Evolutionary conservation across 2,329 filamentous ascomycete species (phyloP), one percentile per base, ranked within the genome.

Genomic region (Fusarium udum): DNA sequence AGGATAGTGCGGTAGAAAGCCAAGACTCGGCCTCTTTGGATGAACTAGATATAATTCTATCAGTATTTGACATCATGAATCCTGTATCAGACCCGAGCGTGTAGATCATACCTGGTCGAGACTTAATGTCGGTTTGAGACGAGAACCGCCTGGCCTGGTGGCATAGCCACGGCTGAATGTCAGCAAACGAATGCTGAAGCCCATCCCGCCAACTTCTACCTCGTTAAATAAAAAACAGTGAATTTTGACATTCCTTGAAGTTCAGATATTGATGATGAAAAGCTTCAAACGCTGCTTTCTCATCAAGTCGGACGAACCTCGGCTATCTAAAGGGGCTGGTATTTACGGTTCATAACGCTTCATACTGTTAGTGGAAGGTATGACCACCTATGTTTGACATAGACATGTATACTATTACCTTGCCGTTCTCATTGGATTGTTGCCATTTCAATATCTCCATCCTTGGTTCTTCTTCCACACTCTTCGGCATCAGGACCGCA

Each of bases 1-100:
- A 91, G 78, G 61, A 92, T 87, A 24, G 82, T 84, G 40, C 90
- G 85, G 80, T 91, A 92, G 49, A 92, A 82, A 0, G 88, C 83
- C 28, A 92, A 77, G 10, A 85, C 88, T 64, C 86, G 85, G 13
- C 83, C 79, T 40, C 90, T 83, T 76, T 91, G 88, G 56, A 92
- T 83, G 66, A 92, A 92, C 89, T 91, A 62, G 2, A 45, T 26
- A 9, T 28, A 9, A 43, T 46, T 18, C 9, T 39, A 63, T 77
- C 42, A 78, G 65, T 37, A 39, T 66, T 40, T 43, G 20, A 34
- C n/a, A 24, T 51, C 11, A 28, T 24, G 20, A 20, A 53, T 28
- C 16, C 24, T n/a, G 48, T 42, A 37, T 32, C 16, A 43, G 43
- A 37, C 28, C 45, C n/a, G 24, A 61, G 70, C 57, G 36, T 49